Evolutionary conservation across 192 early-diverging fungal species (phyloP).

Genomic region (Geranomyces michiganensis): DNA sequence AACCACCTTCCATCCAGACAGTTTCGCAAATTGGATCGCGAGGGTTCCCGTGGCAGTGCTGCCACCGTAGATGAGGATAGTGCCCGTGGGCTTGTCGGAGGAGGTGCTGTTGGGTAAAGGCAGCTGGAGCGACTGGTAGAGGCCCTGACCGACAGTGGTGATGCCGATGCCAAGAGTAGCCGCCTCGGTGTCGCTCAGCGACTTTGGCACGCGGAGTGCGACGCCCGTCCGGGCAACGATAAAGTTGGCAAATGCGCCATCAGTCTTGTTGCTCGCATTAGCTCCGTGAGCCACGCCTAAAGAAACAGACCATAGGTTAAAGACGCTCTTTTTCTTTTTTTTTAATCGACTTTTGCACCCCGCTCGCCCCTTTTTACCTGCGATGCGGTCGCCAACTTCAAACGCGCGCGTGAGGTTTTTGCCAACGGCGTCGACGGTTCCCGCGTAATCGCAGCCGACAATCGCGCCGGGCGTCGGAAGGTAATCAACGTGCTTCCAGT

Average conservation of each 20-base stretch:
- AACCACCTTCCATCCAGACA: conserved; percentile 26
- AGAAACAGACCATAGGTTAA: no score
- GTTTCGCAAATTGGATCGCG: conserved; percentile 45
- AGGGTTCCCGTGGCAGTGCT: conserved; percentile 37
- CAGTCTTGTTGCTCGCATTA: conserved; percentile 3
- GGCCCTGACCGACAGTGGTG: conserved; percentile 29
- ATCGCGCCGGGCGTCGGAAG: conserved; percentile 10
- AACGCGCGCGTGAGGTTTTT: conserved; percentile 8
- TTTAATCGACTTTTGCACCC: conserved; percentile 1
- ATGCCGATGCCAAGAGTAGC: conserved; percentile 36
- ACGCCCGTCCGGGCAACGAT: conserved; percentile 14
- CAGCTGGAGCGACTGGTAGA: conserved; percentile 33
- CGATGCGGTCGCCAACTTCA: conserved; percentile 2
- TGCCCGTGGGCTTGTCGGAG: neutral
- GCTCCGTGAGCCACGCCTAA: conserved; percentile 29
- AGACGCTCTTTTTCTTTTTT: conserved; percentile 36
- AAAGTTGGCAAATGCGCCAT: conserved; percentile 35
- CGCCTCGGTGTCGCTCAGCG: conserved; percentile 33
- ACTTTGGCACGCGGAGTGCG: conserved; percentile 21
- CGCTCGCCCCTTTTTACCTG: neutral
- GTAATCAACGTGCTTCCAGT: conserved; percentile 49
- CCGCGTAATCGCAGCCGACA: conserved; percentile 38
- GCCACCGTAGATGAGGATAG: conserved; percentile 43
- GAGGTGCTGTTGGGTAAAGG: conserved; percentile 18
- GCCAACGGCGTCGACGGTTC: conserved; percentile 36